Percentiles rank a stretch among this genome's conserved stretches.
Evolutionary conservation across 805 yeast genomes (phyloP).

Genomic region (Ogataea haglerorum): DNA sequence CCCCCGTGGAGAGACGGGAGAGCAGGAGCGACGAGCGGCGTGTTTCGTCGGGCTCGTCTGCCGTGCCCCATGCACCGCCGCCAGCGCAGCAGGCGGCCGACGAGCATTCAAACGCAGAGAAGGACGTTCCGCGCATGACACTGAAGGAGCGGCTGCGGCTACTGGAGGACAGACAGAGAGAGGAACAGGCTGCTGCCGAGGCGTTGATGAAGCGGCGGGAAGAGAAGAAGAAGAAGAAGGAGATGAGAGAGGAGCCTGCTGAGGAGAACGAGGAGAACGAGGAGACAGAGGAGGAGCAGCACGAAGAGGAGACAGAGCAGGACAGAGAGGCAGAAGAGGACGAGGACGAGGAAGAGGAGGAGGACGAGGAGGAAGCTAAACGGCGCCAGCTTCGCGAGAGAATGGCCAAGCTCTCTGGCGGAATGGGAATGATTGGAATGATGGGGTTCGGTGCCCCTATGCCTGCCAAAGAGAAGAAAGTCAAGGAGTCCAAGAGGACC

Average conservation of each 20-base stretch:
- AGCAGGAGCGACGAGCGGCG: neutral
- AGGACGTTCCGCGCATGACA: slow-evolving; percentile 70
- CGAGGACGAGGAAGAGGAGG: slow-evolving; percentile 53
- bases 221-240: slow-evolving; percentile 41
- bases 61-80: neutral
- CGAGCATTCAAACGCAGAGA: slow-evolving; percentile 32
- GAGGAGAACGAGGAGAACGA: slow-evolving; percentile 32
- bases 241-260: slow-evolving; percentile 7
- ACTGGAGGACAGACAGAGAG: slow-evolving; percentile 75
- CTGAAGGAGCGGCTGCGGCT: slow-evolving; percentile 83
- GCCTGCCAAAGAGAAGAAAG: slow-evolving; percentile 22
- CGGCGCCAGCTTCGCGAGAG: slow-evolving; percentile 79
- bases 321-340: slow-evolving; percentile 49
- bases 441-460: slow-evolving; percentile 48
- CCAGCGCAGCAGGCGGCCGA: neutral
- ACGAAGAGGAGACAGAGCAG: slow-evolving; percentile 64
- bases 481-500: slow-evolving; percentile 24
- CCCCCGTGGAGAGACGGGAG: slow-evolving; percentile 28
- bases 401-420: slow-evolving; percentile 95
- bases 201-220: slow-evolving; percentile 53
- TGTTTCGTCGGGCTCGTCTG: too few species aligned
- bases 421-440: slow-evolving; percentile 75
- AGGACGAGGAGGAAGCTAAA: slow-evolving; percentile 72
- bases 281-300: slow-evolving; percentile 57
- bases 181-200: slow-evolving; percentile 67